These are phyloP conservation scores for Colletotrichum sp. DNA, from an alignment of 2,329 filamentous ascomycete species.

Conservation along the genomic window DNA sequence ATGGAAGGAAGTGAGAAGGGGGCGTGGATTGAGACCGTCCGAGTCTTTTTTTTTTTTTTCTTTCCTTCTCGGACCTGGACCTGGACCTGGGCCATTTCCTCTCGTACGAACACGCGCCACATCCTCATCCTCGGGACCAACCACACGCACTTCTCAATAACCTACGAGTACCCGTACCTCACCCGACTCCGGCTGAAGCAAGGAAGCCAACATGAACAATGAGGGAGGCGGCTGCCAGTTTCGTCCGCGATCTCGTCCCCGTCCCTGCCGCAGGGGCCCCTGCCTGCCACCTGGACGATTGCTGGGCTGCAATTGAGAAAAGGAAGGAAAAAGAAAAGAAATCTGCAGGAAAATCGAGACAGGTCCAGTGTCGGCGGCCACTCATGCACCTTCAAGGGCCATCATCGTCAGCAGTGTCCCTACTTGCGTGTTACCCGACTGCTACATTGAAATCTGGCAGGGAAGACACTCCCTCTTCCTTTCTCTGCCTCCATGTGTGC, in stretches of 20 bases:
- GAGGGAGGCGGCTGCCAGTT: neutral
- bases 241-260: neutral
- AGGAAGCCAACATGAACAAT: neutral
- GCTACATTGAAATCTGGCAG: neutral
- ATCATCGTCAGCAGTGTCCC: neutral
- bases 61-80: neutral
- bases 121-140: neutral
- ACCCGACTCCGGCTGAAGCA: neutral
- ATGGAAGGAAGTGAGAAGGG: neutral
- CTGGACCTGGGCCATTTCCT: neutral
- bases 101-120: neutral
- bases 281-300: slow-evolving; percentile 8
- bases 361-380: neutral
- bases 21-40: neutral
- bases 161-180: neutral
- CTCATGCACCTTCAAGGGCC: neutral
- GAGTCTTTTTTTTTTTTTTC: neutral
- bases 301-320: neutral
- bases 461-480: neutral
- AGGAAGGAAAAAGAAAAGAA: neutral
- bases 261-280: neutral
- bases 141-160: neutral
- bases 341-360: neutral
- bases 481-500: neutral
- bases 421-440: neutral